Base-by-base conservation (phyloP, 1,284 basidiomycete species). In the Fistulina hepatica region DNA sequence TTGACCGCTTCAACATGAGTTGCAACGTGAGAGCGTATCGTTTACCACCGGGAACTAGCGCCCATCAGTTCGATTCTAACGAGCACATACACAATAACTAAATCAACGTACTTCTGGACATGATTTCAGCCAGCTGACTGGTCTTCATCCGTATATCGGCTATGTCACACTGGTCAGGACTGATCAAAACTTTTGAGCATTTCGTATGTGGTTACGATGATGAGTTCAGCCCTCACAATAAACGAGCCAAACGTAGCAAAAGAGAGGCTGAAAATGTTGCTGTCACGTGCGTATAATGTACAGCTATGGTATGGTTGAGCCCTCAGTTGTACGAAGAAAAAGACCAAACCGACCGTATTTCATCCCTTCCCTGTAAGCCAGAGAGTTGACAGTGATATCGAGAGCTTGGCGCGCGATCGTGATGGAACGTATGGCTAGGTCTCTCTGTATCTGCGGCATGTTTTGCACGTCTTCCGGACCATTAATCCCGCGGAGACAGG, bases 241-340 rank as follows among this genome's bases (percentile, higher is more conserved):
- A 65, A 10, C 90, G 75, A 27, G 78, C 76, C 28, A 94, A 67
- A 33, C 92, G 81, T 41, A 95, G 69, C 41, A 94, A 63, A 57
- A 94, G 85, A 4, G 88, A 86, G 11, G 88, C 90, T 15, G 85
- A 76, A 58, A 95, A 95, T 0, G 90, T 92, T 2, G 91, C 91
- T 25, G 88, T 89, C 33, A 85, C 86, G 54, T 94, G 88, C 6
- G 86, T 85, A 52, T 89, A 90, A 52, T 85, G 81, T 24, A 90
- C 85, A 22, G 83, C 89, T 85, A 51, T 44, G 41, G 52, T 12
- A 48, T 34, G 45, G 39, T 38, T 36, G 41, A 44, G n/a, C n/a
- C n/a, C n/a, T 44, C 33, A 34, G 44, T 42, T 23, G 26, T 27
- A 5, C 41, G 37, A 8, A 37, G 28, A 32, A 23, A 19, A 27